Conservation (phyloP, 257 asterid genomes). For the Ligustrum vulgare region DNA sequence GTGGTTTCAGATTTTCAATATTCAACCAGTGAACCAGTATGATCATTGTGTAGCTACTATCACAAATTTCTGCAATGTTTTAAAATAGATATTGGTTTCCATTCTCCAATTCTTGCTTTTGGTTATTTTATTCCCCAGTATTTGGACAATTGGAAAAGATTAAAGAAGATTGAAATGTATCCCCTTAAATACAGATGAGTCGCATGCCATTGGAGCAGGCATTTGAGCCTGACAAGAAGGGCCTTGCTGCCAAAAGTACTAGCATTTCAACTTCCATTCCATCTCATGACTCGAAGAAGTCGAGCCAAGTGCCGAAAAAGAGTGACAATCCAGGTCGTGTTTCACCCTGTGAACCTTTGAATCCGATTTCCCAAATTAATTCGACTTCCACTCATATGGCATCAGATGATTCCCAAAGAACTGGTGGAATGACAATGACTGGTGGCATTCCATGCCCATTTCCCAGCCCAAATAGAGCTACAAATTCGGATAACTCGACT, state of each 20-base stretch:
- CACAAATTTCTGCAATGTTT: neutral
- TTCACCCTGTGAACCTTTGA: constrained; percentile 26
- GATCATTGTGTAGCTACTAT: neutral
- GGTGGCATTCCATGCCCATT: constrained; percentile 20
- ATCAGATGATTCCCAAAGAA: constrained; percentile 25
- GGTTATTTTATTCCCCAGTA: neutral
- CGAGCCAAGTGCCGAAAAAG: constrained; percentile 25
- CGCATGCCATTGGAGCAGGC: constrained; percentile 28
- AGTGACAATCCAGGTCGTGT: constrained; percentile 25
- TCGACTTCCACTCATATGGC: constrained; percentile 18
- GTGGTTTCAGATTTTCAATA: neutral
- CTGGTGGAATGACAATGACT: constrained; percentile 15
- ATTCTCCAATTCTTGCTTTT: constrained; percentile 11
- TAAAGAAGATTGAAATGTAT: neutral
- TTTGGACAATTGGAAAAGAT: neutral
- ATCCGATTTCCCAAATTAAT: constrained; percentile 17
- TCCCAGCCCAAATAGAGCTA: constrained; percentile 30
- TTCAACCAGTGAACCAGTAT: neutral
- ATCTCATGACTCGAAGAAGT: constrained; percentile 28
- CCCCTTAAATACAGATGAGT: constrained; percentile 41
- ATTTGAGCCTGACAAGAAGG: constrained; percentile 22
- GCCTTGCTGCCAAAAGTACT: constrained; percentile 22
- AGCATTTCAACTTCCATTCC: constrained; percentile 31
- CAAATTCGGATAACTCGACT: constrained; percentile 15
- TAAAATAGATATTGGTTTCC: neutral